Evolutionary conservation across 2,329 filamentous ascomycete genomes (phyloP), one percentile per base, ranked within the genome.

Genomic region (Diplocarpon rosae): DNA sequence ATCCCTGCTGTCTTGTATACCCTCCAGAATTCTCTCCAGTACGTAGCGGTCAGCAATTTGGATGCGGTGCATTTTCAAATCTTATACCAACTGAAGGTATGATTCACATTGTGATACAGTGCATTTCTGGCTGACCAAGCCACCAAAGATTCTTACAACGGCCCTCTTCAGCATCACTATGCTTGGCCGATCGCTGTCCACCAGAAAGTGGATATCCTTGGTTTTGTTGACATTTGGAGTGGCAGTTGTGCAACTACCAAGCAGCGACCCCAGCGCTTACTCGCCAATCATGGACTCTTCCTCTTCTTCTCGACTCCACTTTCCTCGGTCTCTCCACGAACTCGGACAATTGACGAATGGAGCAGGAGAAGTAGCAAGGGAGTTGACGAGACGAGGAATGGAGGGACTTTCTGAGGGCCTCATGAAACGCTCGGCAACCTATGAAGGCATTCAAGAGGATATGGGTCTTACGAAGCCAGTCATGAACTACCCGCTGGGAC

Each of bases 1-100:
- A 80, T 96, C 34, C 92, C 90, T 0, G 92, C 90, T 3, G 73
- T 79, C 4, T 71, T 96, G 1, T 96, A 95, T 62, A 95, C 90
- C 0, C 63, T 95, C 24, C 87, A 95, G 58, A 96, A 95, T 60
- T 84, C 85, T n/a, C 68, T 96, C 43, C 87, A 95, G 63, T 98
- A 95, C 59, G 76, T 93, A 42, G 90, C 87, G 1, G 78, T 95
- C 10, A 87, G 85, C 49, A 95, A 96, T 55, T 65, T 96, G 56
- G 87, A 94, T 58, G 85, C 90, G 0, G 87, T 92, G 4, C 88
- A 90, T 43, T 96, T 95, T 61, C 89, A 95, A 64, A 81, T 95
- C 47, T 78, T 92, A 20, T 94, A 92, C 62, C 90, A 98, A 65
- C 71, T 96, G 46, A 95, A 95, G 70, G 75, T 76, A 57, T n/a